Evolutionary conservation across 495 filamentous ascomycete genomes (phyloP).

Genomic region (Cercophora scortea): DNA sequence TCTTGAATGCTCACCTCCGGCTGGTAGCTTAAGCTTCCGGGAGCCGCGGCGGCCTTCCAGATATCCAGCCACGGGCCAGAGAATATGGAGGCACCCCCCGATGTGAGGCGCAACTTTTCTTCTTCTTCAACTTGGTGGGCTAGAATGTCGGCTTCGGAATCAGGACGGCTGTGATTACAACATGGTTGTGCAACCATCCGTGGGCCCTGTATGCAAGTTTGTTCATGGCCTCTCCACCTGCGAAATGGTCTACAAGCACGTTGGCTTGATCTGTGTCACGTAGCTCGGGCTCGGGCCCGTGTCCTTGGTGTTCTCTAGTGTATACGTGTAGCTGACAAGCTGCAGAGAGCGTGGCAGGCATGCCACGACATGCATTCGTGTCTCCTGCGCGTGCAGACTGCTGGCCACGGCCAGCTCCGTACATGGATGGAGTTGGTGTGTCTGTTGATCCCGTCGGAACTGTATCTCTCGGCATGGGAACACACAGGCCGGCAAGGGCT

Average conservation of each 20-base stretch:
- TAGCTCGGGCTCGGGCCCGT: background rate
- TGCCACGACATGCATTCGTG: background rate
- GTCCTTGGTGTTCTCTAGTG: slow-evolving; percentile 1
- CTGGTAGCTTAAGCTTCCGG: background rate
- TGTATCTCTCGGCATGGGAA: background rate
- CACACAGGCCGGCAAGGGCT: background rate
- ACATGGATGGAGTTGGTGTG: background rate
- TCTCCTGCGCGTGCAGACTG: slow-evolving; percentile 2
- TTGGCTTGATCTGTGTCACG: slow-evolving; percentile 1
- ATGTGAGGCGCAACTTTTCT: too few relatives aligned
- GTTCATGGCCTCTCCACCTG: background rate
- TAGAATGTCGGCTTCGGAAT: too few relatives aligned
- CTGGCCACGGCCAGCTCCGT: background rate
- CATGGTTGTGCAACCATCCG: background rate
- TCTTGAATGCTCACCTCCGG: background rate
- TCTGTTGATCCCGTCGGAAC: slow-evolving; percentile 1
- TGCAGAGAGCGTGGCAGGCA: slow-evolving; percentile 5
- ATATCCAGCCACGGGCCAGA: too few relatives aligned
- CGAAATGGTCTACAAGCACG: background rate
- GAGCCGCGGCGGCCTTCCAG: background rate
- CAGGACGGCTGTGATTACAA: too few relatives aligned
- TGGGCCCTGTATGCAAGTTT: background rate
- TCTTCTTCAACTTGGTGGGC: too few relatives aligned
- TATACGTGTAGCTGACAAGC: slow-evolving; percentile 6
- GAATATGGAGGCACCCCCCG: too few relatives aligned